phyloP scores from a whole-genome alignment of 306 rosid species.

The Sicyos edulis region DNA sequence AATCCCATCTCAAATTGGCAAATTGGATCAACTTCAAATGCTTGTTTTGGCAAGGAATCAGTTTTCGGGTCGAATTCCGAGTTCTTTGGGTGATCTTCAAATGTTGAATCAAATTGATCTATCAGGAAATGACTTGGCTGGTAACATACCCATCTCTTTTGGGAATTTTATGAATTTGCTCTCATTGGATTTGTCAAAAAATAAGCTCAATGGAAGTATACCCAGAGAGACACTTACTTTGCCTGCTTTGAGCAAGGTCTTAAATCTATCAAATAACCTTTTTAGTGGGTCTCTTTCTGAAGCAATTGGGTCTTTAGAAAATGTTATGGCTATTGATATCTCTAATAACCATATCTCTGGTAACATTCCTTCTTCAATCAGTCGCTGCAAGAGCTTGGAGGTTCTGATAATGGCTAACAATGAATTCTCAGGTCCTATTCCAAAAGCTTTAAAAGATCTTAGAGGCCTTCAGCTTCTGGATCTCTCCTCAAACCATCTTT shows the following conservation, averaged over 20 bases:
- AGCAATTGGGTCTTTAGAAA: conserved; percentile 33
- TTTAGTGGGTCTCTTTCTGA: conserved; percentile 57
- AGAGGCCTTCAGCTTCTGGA: conserved; percentile 59
- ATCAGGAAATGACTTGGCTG: conserved; percentile 45
- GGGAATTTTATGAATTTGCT: conserved; percentile 39
- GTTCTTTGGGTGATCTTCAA: conserved; percentile 45
- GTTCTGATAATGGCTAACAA: conserved; percentile 40
- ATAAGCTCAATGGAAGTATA: conserved; percentile 57
- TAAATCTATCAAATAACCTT: conserved; percentile 54
- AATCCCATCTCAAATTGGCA: conserved; percentile 54
- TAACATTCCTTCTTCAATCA: conserved; percentile 43
- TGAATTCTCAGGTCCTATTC: conserved; percentile 57
- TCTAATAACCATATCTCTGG: conserved; percentile 48
- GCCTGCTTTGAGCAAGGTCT: conserved; percentile 38
- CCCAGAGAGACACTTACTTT: conserved; percentile 44
- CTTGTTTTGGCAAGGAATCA: conserved; percentile 39
- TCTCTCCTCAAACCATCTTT: conserved; percentile 63
- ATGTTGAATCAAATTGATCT: conserved; percentile 46
- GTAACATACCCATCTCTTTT: conserved; percentile 41
- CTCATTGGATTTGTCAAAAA: conserved; percentile 56
- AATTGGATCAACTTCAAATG: conserved; percentile 36
- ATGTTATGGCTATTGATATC: conserved; percentile 47
- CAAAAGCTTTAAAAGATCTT: conserved; percentile 36
- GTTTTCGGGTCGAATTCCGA: conserved; percentile 48
- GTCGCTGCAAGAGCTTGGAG: conserved; percentile 52